A percentile compares a stretch with the other conserved stretches of the same genome.
These are phyloP conservation scores for Zoysia pacifica DNA, from an alignment of 176 grass and related monocot species.

Conservation along the genomic window DNA sequence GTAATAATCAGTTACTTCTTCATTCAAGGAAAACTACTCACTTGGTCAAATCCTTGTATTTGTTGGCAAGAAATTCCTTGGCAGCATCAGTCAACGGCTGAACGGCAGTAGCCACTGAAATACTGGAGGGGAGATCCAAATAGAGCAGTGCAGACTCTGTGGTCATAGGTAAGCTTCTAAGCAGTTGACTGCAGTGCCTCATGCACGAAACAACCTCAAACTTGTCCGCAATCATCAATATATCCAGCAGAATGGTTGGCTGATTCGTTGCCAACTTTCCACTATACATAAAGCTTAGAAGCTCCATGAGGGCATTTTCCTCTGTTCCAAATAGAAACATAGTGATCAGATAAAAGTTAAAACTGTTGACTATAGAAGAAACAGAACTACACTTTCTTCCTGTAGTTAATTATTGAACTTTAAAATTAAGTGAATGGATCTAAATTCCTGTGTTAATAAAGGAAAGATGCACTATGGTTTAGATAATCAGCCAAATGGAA, in stretches of 20 bases:
- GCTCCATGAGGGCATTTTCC: slow-evolving; percentile 90
- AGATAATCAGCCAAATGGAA: neutral
- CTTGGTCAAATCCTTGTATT: slow-evolving; percentile 87
- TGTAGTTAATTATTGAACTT: slow-evolving; percentile 14
- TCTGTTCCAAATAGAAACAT: slow-evolving; percentile 58
- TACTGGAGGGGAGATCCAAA: slow-evolving; percentile 83
- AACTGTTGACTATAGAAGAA: neutral
- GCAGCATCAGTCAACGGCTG: slow-evolving; percentile 89
- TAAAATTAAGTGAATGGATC: neutral
- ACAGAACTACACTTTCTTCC: neutral
- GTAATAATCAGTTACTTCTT: slow-evolving; percentile 1
- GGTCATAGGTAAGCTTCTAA: slow-evolving; percentile 90
- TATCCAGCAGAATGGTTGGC: slow-evolving; percentile 68
- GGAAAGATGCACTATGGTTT: slow-evolving; percentile 14
- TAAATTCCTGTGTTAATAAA: neutral
- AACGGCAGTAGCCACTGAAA: slow-evolving; percentile 83
- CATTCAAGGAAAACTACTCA: slow-evolving; percentile 47
- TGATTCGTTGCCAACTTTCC: slow-evolving; percentile 73
- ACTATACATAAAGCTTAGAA: slow-evolving; percentile 92
- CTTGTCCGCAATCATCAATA: slow-evolving; percentile 94
- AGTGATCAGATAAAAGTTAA: slow-evolving; percentile 27
- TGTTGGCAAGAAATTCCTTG: slow-evolving; percentile 90
- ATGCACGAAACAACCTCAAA: slow-evolving; percentile 98
- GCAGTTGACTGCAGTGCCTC: slow-evolving; percentile 91
- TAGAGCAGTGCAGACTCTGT: slow-evolving; percentile 95